Evolutionary conservation across 2,329 filamentous ascomycete species (phyloP), one percentile per base, ranked within the genome.

Genomic region (Trichocomaceae sp.): DNA sequence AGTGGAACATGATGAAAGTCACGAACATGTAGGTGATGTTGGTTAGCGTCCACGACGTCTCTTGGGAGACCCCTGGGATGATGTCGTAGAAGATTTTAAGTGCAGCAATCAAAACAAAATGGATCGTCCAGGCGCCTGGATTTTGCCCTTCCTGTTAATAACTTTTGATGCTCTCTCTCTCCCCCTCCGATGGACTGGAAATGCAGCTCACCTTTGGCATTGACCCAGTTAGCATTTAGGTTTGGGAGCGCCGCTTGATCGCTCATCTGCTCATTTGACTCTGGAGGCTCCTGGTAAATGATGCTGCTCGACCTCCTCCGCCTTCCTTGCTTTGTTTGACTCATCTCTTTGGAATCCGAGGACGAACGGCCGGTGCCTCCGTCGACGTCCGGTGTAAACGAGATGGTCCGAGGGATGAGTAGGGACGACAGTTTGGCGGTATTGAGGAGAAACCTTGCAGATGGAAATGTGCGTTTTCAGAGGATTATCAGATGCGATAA

Each of bases 1-100:
- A 96, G 76, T 99, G 93, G 76, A 99, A 99, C 93, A 99, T 99
- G 73, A 99, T 83, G 74, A 97, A 99, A 42, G 92, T 96, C 66
- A 90, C 91, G 67, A 93, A 88, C 91, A 97, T 97, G 81, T 99
- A 99, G 50, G 90, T 90, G 73, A 97, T 95, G 75, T 99, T 99
- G 73, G 91, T 96, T 63, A 99, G 79, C 10, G 93, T 99, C 93
- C 93, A 99, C 59, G 92, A 97, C 41, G 90, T 95, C 76, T 99
- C 93, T 75, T 97, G 93, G 33, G 92, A 95, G 64, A 97, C 88
- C 62, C 91, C 90, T 17, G 93, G 93, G 59, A 99, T 87, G 67
- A 96, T 92, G 74, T 96, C 90, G 79, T 92, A 99, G 67, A 99
- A 83, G 69, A 99, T 92, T 77, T 99, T 99, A 70, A 96, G 83